Conservation (phyloP, 176 grass and related monocot genomes). For the Tillandsia leiboldiana region DNA sequence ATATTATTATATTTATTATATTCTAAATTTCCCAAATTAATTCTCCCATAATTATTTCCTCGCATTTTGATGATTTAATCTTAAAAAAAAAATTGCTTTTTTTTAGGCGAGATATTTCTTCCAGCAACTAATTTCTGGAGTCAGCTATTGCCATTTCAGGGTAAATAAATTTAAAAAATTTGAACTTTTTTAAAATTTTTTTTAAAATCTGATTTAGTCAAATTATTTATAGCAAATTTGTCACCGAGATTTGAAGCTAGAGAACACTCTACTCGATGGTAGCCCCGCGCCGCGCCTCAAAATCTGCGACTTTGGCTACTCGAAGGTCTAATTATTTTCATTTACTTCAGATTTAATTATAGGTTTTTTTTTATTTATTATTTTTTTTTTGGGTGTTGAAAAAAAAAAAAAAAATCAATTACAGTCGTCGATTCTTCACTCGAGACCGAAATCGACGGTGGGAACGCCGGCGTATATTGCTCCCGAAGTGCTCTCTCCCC, state of each 20-base stretch:
- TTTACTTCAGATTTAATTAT: background rate
- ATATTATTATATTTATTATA: background rate
- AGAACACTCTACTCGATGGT: slow-evolving; percentile 87
- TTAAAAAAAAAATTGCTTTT: background rate
- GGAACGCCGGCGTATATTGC: slow-evolving; percentile 77
- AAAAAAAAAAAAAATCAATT: background rate
- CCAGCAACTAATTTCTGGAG: slow-evolving; percentile 92
- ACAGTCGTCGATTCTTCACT: slow-evolving; percentile 65
- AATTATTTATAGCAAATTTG: slow-evolving; percentile 73
- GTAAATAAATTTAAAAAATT: slow-evolving; percentile 23
- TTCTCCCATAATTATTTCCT: background rate
- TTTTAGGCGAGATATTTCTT: slow-evolving; percentile 87
- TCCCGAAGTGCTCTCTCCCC: slow-evolving; percentile 61
- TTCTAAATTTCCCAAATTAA: background rate
- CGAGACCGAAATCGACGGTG: slow-evolving; percentile 64
- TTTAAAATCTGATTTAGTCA: slow-evolving; percentile 6
- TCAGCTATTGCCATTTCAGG: slow-evolving; percentile 97
- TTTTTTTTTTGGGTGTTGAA: slow-evolving; percentile 3
- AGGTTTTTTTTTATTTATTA: background rate
- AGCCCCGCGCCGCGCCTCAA: slow-evolving; percentile 76
- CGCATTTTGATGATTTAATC: background rate
- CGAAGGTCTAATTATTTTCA: slow-evolving; percentile 38
- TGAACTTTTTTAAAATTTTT: background rate
- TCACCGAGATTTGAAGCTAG: slow-evolving; percentile 95
- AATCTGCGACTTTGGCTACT: slow-evolving; percentile 98